These are phyloP conservation scores for Volvox reticuliferus DNA, from an alignment of 139 green algal genomes.

Conservation along the genomic window DNA sequence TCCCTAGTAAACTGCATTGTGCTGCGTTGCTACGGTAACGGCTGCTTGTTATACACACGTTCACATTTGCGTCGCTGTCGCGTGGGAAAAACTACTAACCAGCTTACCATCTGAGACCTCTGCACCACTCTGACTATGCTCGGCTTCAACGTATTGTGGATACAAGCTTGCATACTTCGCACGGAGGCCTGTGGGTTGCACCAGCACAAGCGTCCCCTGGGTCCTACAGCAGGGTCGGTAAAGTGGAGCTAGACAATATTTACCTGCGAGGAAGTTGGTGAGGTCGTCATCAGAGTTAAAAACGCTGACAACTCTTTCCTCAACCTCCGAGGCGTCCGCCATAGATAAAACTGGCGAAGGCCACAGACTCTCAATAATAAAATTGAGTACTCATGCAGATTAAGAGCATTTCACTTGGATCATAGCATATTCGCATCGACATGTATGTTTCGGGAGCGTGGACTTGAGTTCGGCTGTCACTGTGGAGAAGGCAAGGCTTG, in stretches of 20 bases:
- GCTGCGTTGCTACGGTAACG: no score
- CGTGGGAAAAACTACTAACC: no score
- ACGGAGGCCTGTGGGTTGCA: neutral
- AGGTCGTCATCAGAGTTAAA: constrained; percentile 47
- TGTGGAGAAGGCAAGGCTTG: no score
- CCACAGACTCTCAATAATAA: no score
- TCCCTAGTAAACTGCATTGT: no score
- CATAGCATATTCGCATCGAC: no score
- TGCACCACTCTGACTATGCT: neutral
- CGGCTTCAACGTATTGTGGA: neutral
- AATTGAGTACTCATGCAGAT: no score
- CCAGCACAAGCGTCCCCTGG: neutral
- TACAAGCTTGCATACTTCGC: constrained; percentile 38
- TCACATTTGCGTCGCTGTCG: no score
- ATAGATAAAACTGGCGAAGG: neutral
- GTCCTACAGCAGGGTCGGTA: neutral
- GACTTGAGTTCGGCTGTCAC: no score
- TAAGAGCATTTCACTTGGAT: no score
- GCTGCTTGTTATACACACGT: no score
- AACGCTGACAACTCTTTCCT: constrained; percentile 14
- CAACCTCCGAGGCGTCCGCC: neutral
- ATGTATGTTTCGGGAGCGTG: no score
- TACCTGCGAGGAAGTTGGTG: constrained; percentile 38
- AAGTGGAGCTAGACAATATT: neutral
- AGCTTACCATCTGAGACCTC: neutral